Conservation (phyloP, 208 protist genomes). For the Trichomonas vaginalis region DNA sequence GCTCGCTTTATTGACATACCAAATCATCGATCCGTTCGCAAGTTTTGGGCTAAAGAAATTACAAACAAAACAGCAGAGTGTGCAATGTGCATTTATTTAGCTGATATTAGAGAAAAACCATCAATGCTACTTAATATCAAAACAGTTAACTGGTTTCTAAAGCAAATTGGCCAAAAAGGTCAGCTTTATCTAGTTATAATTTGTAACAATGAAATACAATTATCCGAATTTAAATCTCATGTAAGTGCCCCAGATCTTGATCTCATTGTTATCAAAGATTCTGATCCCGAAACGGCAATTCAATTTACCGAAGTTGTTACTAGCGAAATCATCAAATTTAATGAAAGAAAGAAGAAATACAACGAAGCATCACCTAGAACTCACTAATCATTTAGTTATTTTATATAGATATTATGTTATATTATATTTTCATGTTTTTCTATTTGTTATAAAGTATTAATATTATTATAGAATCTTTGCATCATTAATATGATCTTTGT, state of each 20-base stretch:
- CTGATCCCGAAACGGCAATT: neutral
- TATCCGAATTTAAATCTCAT: neutral
- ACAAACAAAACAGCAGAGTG: neutral
- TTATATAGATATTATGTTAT: too few relatives aligned
- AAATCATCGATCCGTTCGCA: neutral
- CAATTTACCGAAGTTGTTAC: neutral
- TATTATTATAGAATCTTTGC: too few relatives aligned
- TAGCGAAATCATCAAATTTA: neutral
- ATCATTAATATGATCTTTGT: too few relatives aligned
- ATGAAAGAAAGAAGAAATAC: neutral
- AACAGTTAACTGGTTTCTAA: neutral
- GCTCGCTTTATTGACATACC: neutral
- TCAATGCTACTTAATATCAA: neutral
- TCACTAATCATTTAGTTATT: too few relatives aligned
- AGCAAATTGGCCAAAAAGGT: neutral
- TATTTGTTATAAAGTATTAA: too few relatives aligned
- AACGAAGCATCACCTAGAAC: neutral
- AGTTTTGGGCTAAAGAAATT: neutral
- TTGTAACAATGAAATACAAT: neutral
- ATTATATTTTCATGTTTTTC: too few relatives aligned
- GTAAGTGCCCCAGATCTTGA: neutral
- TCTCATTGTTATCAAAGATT: neutral
- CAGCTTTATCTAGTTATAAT: neutral
- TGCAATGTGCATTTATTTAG: neutral
- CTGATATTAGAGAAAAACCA: neutral